Conservation (phyloP, 495 filamentous ascomycete species). For the Trichoderma virens region DNA sequence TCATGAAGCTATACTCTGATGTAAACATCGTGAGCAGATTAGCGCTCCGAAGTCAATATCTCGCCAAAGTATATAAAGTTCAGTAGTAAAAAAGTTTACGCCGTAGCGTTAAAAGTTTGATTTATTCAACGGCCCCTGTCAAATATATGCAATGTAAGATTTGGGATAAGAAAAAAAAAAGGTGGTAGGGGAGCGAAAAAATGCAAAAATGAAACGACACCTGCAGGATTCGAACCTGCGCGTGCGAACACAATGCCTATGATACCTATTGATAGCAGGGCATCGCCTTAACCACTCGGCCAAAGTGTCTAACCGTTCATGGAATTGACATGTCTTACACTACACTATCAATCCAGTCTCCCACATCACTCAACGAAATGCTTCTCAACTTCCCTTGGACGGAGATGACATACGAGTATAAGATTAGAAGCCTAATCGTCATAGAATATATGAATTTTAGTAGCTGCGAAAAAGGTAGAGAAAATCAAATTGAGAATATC, state of each 20-base stretch:
- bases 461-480: too few relatives aligned
- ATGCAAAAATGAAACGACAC: neutral
- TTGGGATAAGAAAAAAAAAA: neutral
- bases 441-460: neutral
- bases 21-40: neutral
- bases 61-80: too few relatives aligned
- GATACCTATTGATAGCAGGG: constrained; percentile 5
- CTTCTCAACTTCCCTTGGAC: too few relatives aligned
- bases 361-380: neutral
- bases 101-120: too few relatives aligned
- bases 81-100: too few relatives aligned
- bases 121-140: too few relatives aligned
- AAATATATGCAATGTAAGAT: too few relatives aligned
- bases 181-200: neutral
- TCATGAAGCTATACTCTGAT: neutral
- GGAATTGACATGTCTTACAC: neutral
- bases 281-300: constrained; percentile 9
- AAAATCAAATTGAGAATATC: neutral
- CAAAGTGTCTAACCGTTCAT: constrained; percentile 5
- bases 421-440: too few relatives aligned
- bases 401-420: too few relatives aligned
- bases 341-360: neutral
- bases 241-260: constrained; percentile 9
- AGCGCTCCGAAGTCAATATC: too few relatives aligned
- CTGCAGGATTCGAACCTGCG: constrained; percentile 9